These are phyloP conservation scores for Forsythia suspensa DNA, from an alignment of 257 asterid genomes.

Conservation along the genomic window DNA sequence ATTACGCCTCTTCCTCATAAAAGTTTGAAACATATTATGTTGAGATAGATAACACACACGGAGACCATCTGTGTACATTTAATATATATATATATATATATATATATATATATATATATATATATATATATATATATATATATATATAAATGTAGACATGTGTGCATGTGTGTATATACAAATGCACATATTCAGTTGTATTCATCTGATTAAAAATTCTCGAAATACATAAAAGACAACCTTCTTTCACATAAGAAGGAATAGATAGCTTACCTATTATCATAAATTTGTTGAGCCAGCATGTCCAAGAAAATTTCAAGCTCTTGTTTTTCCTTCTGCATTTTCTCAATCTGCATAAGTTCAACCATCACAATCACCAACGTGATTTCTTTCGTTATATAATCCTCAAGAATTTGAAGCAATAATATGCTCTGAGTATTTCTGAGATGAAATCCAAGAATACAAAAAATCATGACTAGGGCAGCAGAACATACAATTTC, in stretches of 20 bases:
- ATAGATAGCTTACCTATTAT: constrained; percentile 57
- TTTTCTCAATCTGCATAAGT: constrained; percentile 68
- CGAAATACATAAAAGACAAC: background rate
- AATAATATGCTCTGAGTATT: constrained; percentile 14
- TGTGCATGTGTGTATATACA: background rate
- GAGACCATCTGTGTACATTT: constrained; percentile 1
- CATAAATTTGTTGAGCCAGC: constrained; percentile 78
- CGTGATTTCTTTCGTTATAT: background rate
- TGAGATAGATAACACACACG: constrained; percentile 21
- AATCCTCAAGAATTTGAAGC: background rate
- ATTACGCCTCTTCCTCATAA: constrained; percentile 56
- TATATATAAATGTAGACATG: background rate
- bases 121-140: background rate
- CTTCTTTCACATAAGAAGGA: background rate
- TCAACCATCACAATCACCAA: constrained; percentile 24
- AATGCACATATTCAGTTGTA: constrained; percentile 7
- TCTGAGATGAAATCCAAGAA: constrained; percentile 2
- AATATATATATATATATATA: background rate
- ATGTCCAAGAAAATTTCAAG: constrained; percentile 79
- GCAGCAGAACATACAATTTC: constrained; percentile 53
- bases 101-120: no score
- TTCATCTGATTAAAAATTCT: background rate
- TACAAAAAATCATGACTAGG: constrained; percentile 9
- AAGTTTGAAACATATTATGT: constrained; percentile 23
- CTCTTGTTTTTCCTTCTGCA: constrained; percentile 84